Conservation (phyloP, 495 filamentous ascomycete species). For the Melanomma pulvis-pyrius region DNA sequence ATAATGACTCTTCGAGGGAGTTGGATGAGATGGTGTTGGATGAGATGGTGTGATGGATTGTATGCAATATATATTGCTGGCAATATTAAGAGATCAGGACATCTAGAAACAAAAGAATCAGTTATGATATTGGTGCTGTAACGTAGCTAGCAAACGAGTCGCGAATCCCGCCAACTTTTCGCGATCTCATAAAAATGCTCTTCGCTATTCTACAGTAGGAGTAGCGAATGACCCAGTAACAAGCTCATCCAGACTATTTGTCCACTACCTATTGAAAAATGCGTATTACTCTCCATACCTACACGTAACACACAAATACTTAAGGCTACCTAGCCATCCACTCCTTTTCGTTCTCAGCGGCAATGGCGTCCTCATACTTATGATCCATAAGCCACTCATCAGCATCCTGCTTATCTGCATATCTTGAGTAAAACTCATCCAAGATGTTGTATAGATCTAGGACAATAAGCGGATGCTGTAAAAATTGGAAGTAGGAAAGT, state of each 20-base stretch:
- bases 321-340: conserved; percentile 7
- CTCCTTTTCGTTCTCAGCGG: conserved; percentile 1
- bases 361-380: conserved; percentile 4
- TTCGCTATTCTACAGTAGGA: background rate
- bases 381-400: conserved; percentile 8
- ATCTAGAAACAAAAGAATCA: background rate
- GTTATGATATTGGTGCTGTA: background rate
- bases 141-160: too few species aligned
- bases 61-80: background rate
- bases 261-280: background rate
- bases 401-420: conserved; percentile 2
- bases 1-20: background rate
- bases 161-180: background rate
- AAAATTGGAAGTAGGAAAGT: background rate
- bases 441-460: conserved; percentile 6
- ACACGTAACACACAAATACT: background rate
- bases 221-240: background rate
- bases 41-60: background rate
- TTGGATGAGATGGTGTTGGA: background rate
- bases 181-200: background rate
- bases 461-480: conserved; percentile 4
- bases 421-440: conserved; percentile 2
- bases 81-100: background rate
- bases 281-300: conserved; percentile 2
- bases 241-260: background rate